These are phyloP conservation scores for Mycena alexandri DNA, from an alignment of 768 basidiomycete genomes.

Conservation along the genomic window DNA sequence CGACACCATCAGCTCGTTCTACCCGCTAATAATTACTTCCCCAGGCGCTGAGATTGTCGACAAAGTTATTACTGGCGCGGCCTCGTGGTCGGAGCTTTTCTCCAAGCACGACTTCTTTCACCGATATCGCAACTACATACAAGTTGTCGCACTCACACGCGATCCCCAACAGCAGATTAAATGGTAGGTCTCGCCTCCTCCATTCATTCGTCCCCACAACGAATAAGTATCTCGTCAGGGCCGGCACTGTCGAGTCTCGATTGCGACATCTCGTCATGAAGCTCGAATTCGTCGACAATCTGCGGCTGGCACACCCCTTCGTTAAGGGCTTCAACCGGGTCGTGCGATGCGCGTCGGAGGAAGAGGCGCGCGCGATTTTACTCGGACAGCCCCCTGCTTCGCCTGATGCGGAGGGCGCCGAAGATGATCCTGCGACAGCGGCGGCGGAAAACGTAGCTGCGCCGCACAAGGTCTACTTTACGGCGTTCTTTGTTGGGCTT, in stretches of 20 bases:
- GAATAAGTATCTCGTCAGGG: constrained; percentile 49
- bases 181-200: constrained; percentile 69
- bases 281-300: constrained; percentile 93
- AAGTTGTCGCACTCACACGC: constrained; percentile 92
- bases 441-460: constrained; percentile 70
- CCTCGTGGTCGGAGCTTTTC: constrained; percentile 93
- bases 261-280: constrained; percentile 97
- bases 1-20: too few relatives aligned
- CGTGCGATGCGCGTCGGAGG: constrained; percentile 83
- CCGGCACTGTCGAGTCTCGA: constrained; percentile 96
- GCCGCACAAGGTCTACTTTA: constrained; percentile 80
- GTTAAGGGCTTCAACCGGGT: constrained; percentile 93
- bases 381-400: constrained; percentile 69
- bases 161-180: constrained; percentile 86
- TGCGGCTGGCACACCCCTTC: constrained; percentile 94
- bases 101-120: constrained; percentile 96
- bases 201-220: too few relatives aligned
- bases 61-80: constrained; percentile 85
- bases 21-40: too few relatives aligned
- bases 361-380: constrained; percentile 88
- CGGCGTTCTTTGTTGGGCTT: constrained; percentile 97
- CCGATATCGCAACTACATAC: constrained; percentile 95
- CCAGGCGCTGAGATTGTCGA: constrained; percentile 93
- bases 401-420: constrained; percentile 6
- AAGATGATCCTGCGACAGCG: background rate